Evolutionary conservation across 495 filamentous ascomycete species (phyloP).

Genomic region (Penicillium fimorum): DNA sequence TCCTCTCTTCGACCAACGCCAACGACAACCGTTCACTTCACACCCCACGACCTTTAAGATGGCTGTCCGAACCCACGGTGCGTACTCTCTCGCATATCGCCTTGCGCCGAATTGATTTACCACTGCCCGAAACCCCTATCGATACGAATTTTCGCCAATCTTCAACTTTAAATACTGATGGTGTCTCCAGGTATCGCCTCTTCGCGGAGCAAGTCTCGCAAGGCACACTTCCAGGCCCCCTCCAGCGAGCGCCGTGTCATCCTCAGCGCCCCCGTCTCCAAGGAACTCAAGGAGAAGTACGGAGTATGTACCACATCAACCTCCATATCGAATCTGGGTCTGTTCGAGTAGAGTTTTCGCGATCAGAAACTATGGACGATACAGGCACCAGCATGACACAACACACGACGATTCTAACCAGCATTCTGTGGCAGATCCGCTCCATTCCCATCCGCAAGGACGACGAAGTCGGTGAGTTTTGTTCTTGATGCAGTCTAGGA

Average conservation of each 20-base stretch:
- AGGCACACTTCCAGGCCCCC: conserved; percentile 92
- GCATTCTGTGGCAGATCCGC: conserved; percentile 64
- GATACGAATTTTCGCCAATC: conserved; percentile 12
- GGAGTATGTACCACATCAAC: conserved; percentile 59
- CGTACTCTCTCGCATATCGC: conserved; percentile 19
- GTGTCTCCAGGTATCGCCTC: conserved; percentile 60
- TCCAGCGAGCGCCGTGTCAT: conserved; percentile 87
- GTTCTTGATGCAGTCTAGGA: neutral
- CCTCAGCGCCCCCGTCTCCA: conserved; percentile 92
- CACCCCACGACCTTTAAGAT: conserved; percentile 39
- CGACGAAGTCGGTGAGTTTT: conserved; percentile 67
- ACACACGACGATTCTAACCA: conserved; percentile 16
- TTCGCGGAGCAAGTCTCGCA: conserved; percentile 95
- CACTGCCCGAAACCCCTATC: conserved; percentile 3
- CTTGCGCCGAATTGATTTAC: conserved; percentile 7
- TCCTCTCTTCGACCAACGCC: conserved; percentile 38
- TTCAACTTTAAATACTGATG: conserved; percentile 25
- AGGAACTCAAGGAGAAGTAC: conserved; percentile 95
- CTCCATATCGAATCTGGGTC: conserved; percentile 5
- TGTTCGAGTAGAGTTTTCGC: conserved; percentile 5
- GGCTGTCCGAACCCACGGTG: conserved; percentile 43
- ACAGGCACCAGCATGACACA: conserved; percentile 9
- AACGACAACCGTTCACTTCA: conserved; percentile 32
- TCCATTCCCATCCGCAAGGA: conserved; percentile 97
- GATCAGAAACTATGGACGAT: neutral